A percentile compares a stretch with the other conserved stretches of the same genome.
Conservation (phyloP, 176 grass and related monocot species). For the Oryza officinalis region DNA sequence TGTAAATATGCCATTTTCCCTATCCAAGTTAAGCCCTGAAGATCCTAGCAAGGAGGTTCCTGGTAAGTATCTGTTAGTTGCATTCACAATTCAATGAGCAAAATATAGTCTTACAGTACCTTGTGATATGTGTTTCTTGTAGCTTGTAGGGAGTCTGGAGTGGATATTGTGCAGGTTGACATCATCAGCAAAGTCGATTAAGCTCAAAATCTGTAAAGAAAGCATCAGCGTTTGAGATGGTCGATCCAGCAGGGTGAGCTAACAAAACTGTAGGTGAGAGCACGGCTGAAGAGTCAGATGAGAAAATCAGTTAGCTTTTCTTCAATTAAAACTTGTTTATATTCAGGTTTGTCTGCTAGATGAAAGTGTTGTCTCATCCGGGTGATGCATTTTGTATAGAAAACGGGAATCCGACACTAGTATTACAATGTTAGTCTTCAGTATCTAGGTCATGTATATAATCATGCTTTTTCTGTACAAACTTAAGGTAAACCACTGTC, state of each 20-base stretch:
- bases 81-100: neutral
- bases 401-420: neutral
- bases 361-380: neutral
- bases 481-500: neutral
- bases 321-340: slow-evolving; percentile 9
- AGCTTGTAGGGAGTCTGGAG: slow-evolving; percentile 17
- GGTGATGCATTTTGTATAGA: slow-evolving; percentile 35
- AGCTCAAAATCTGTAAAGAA: slow-evolving; percentile 14
- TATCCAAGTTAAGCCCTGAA: slow-evolving; percentile 17
- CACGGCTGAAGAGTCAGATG: neutral
- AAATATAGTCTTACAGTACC: slow-evolving; percentile 27
- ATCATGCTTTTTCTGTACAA: slow-evolving; percentile 7
- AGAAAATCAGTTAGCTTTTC: neutral
- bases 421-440: neutral
- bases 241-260: slow-evolving; percentile 2
- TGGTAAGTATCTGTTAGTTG: slow-evolving; percentile 20
- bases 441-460: neutral
- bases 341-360: slow-evolving; percentile 2
- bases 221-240: neutral
- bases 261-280: slow-evolving; percentile 1
- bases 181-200: neutral
- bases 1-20: slow-evolving; percentile 45
- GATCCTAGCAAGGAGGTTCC: slow-evolving; percentile 1
- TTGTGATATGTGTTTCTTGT: neutral
- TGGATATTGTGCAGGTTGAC: slow-evolving; percentile 23